Evolutionary conservation across 805 yeast genomes (phyloP).

Genomic region (Soucietia sequanensis): DNA sequence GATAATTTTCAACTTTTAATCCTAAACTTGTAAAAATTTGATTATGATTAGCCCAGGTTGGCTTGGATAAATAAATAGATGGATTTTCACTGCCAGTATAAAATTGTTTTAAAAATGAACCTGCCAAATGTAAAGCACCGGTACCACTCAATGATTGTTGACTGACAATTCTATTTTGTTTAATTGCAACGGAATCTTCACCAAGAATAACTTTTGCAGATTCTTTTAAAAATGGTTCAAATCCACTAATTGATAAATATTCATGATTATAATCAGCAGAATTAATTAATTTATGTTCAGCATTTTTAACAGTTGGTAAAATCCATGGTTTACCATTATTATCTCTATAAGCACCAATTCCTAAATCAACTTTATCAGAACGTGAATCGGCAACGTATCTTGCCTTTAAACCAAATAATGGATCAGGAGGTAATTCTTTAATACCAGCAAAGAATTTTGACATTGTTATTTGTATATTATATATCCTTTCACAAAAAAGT

Average conservation of each 20-base stretch:
- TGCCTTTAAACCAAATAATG: conserved; percentile 78
- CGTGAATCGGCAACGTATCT: conserved; percentile 60
- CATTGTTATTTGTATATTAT: too few species aligned
- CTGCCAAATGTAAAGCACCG: conserved; percentile 89
- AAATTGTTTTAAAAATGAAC: conserved; percentile 58
- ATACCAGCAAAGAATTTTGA: conserved; percentile 47
- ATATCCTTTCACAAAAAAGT: too few species aligned
- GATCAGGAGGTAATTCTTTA: conserved; percentile 76
- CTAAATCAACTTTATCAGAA: conserved; percentile 73
- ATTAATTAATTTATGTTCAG: conserved; percentile 62
- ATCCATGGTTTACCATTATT: conserved; percentile 70
- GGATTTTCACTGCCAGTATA: conserved; percentile 39
- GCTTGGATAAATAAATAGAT: conserved; percentile 70
- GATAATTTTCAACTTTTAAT: conserved; percentile 64
- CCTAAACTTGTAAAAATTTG: conserved; percentile 77
- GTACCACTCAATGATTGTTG: conserved; percentile 84
- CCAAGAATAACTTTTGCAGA: conserved; percentile 78
- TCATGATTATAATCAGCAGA: conserved; percentile 77
- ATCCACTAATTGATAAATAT: conserved; percentile 81
- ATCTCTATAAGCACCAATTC: conserved; percentile 80
- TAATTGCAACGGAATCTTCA: conserved; percentile 49
- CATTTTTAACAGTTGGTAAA: conserved; percentile 63
- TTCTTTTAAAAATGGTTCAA: conserved; percentile 60
- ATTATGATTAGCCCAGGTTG: conserved; percentile 98
- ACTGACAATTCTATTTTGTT: conserved; percentile 52